Evolutionary conservation across 2,329 filamentous ascomycete species (phyloP).

Genomic region (Aspergillus versicolor): DNA sequence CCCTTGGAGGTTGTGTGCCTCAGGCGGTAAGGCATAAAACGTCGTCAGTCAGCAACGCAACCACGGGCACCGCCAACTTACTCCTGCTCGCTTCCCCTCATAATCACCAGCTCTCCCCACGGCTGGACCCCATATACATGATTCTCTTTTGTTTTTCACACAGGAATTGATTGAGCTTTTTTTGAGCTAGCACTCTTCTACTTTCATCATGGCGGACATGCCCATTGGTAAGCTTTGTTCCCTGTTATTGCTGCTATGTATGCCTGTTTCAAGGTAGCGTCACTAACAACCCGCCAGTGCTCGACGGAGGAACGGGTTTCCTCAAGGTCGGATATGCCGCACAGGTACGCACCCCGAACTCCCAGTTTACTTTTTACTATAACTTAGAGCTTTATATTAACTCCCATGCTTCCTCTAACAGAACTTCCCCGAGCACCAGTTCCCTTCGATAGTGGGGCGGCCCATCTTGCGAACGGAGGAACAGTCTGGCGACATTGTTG

Average conservation of each 20-base stretch:
- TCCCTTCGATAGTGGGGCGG: slow-evolving; percentile 95
- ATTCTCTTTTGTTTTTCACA: slow-evolving; percentile 10
- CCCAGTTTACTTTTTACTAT: slow-evolving; percentile 25
- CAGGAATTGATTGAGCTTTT: slow-evolving; percentile 12
- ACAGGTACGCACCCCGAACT: slow-evolving; percentile 53
- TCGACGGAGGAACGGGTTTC: slow-evolving; percentile 99
- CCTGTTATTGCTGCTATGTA: slow-evolving; percentile 8
- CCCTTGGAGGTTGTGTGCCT: not conserved
- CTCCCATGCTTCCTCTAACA: slow-evolving; percentile 39
- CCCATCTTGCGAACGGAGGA: slow-evolving; percentile 97
- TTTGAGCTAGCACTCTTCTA: not conserved
- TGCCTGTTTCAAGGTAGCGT: slow-evolving; percentile 18
- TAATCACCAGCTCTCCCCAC: slow-evolving; percentile 12
- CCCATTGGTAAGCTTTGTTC: slow-evolving; percentile 45
- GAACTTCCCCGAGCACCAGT: slow-evolving; percentile 99
- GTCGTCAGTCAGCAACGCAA: slow-evolving; percentile 12
- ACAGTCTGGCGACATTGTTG: slow-evolving; percentile 67
- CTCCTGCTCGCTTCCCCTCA: slow-evolving; percentile 8
- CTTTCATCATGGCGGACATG: slow-evolving; percentile 46
- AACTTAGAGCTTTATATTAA: slow-evolving; percentile 1
- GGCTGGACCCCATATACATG: slow-evolving; percentile 15
- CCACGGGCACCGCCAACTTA: slow-evolving; percentile 9
- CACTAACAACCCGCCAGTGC: slow-evolving; percentile 60
- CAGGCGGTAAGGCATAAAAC: slow-evolving; percentile 8
- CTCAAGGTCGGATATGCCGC: slow-evolving; percentile 99